Base-by-base conservation (phyloP, 2,329 filamentous ascomycete species). In the Cercospora zeina region DNA sequence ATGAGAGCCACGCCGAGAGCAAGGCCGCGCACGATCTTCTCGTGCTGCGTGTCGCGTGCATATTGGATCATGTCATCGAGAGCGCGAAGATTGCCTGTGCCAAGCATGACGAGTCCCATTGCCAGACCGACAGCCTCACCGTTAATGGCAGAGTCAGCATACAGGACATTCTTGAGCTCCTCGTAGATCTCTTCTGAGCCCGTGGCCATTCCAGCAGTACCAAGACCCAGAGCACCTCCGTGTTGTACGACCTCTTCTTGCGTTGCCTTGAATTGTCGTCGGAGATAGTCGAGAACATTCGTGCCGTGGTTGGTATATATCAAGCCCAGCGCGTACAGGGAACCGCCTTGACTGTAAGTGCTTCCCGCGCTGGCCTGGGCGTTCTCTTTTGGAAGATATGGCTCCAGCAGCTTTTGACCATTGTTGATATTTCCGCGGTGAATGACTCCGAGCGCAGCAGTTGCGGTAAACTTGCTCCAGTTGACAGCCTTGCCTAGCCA, bases 381-480 rank as follows among this genome's bases (percentile, higher is more conserved):
- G 55, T 85, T 86, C 65, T 87, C 85, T 66, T 90, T 88, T 13
- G 95, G 95, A 8, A 99, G 86, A 73, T 99, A 99, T 2, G 95
- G 95, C 72, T 96, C 92, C 13, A 99, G 83, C 1, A 99, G 84
- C 79, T 96, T 96, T 73, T 92, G 87, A 1, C 93, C 95, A 73
- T 99, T 93, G 24, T 89, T 90, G 62, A 99, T 82, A 76, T 99
- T 99, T 60, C 95, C 95, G 50, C 92, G 89, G 77, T 99, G 95
- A 66, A 99, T 97, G 56, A 97, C 95, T 76, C 95, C 95, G 5
- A 99, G 82, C 7, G 95, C 95, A 61, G 95, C 95, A 4, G 95
- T 99, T 13, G 95, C 95, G 0, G 95, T 97, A 76, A 99, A 99
- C 76, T 99, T 99, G 64, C 93, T 97, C 95, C 95, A 99, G 80